A percentile compares a stretch with the other conserved stretches of the same genome.
Conservation (phyloP, 352 stramenopile species). For the Saprolegnia diclina region DNA sequence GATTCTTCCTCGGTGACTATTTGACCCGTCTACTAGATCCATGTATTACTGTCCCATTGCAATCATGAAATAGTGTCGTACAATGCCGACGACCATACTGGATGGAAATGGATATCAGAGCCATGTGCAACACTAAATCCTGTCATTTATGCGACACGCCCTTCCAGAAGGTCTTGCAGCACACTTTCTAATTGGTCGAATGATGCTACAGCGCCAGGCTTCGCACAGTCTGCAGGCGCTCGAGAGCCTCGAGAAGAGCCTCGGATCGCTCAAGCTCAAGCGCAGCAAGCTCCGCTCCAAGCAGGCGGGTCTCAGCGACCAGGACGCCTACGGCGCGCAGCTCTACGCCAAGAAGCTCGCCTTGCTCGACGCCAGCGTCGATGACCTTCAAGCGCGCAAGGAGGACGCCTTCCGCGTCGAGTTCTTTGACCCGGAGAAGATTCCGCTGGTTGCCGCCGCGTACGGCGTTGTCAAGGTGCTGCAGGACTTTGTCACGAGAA, state of each 20-base stretch:
- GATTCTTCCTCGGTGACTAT: too few species aligned
- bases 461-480: constrained; percentile 13
- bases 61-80: too few species aligned
- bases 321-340: not conserved
- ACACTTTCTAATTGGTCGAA: not conserved
- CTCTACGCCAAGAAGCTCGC: constrained; percentile 8
- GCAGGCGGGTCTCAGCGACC: not conserved
- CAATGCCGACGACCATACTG: too few species aligned
- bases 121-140: not conserved
- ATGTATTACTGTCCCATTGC: too few species aligned
- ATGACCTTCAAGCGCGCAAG: not conserved
- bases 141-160: not conserved
- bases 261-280: not conserved
- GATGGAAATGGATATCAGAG: not conserved
- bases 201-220: not conserved
- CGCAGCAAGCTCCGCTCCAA: constrained; percentile 16
- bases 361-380: not conserved
- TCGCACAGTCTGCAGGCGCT: not conserved
- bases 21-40: too few species aligned
- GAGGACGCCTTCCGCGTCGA: constrained; percentile 16
- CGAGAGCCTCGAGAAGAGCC: not conserved
- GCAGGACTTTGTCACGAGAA: constrained; percentile 17
- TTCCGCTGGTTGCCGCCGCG: constrained; percentile 11
- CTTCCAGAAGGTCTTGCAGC: not conserved
- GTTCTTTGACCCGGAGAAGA: not conserved